These are phyloP conservation scores for Chrysosporium queenslandicum DNA, from an alignment of 2,329 filamentous ascomycete genomes.

Conservation along the genomic window DNA sequence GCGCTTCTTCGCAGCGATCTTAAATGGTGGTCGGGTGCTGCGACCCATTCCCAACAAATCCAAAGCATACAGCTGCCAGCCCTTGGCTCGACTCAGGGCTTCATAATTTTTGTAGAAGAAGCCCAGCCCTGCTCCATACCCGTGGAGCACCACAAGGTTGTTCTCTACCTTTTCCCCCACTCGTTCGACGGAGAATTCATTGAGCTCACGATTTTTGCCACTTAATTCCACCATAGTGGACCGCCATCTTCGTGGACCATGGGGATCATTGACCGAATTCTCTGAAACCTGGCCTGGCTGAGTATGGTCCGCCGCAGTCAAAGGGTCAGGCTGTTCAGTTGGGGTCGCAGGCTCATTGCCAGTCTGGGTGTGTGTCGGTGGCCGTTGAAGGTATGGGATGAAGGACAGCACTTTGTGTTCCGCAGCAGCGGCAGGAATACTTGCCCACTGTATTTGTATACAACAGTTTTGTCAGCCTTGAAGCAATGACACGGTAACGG, in stretches of 20 bases:
- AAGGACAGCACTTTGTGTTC: conserved; percentile 81
- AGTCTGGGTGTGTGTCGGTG: conserved; percentile 57
- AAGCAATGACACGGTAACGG: conserved; percentile 18
- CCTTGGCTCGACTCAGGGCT: conserved; percentile 62
- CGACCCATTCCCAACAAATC: conserved; percentile 94
- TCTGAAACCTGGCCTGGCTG: conserved; percentile 38
- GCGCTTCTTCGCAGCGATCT: conserved; percentile 69
- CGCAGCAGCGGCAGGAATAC: conserved; percentile 67
- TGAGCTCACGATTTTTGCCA: conserved; percentile 77
- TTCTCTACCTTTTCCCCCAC: conserved; percentile 69
- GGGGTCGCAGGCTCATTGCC: conserved; percentile 30
- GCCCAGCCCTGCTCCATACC: conserved; percentile 88
- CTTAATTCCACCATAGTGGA: conserved; percentile 73
- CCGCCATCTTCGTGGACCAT: conserved; percentile 76
- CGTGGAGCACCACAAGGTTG: conserved; percentile 89
- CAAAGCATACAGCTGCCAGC: conserved; percentile 87
- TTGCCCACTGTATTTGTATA: conserved; percentile 59
- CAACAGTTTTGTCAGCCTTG: conserved; percentile 6
- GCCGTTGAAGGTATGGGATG: conserved; percentile 69
- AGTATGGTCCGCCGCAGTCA: conserved; percentile 30
- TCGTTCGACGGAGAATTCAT: conserved; percentile 86
- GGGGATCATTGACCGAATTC: conserved; percentile 56
- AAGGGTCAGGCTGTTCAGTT: conserved; percentile 21
- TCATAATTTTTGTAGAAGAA: conserved; percentile 99
- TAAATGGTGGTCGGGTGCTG: conserved; percentile 73